Percentiles rank a stretch among this genome's conserved stretches.
Conservation (phyloP, 345 rosid genomes). For the Gossypium herbaceum region DNA sequence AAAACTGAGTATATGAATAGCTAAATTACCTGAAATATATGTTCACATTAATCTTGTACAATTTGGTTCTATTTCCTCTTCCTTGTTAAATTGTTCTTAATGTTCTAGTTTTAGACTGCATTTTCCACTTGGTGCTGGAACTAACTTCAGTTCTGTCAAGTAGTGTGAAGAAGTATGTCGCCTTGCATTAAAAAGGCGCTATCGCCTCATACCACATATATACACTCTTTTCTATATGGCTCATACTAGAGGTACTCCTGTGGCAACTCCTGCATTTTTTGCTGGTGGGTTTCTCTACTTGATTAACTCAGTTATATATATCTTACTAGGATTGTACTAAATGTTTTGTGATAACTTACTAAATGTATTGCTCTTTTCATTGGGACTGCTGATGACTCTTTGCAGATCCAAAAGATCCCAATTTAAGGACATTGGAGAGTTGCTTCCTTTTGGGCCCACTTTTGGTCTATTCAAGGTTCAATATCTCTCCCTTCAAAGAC, state of each 20-base stretch:
- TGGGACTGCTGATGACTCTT: not conserved
- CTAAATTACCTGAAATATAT: not conserved
- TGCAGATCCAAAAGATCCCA: slow-evolving; percentile 74
- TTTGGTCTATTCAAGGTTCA: slow-evolving; percentile 67
- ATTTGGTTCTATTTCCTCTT: slow-evolving; percentile 8
- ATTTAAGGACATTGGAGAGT: slow-evolving; percentile 62
- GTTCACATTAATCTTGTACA: not conserved
- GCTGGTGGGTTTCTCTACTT: slow-evolving; percentile 51
- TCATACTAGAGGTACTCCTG: slow-evolving; percentile 71
- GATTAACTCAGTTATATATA: not conserved
- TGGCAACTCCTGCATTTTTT: slow-evolving; percentile 76
- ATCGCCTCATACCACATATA: slow-evolving; percentile 73
- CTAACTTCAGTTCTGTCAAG: slow-evolving; percentile 18
- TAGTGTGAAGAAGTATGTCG: slow-evolving; percentile 96
- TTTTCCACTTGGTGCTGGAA: not conserved
- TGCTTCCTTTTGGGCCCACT: slow-evolving; percentile 84
- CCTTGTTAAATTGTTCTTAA: not conserved
- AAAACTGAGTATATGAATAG: not conserved
- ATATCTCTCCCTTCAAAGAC: slow-evolving; percentile 20
- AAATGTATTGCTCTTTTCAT: not conserved
- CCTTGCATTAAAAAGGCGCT: slow-evolving; percentile 83
- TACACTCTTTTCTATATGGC: slow-evolving; percentile 82
- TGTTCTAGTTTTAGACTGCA: not conserved
- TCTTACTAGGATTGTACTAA: not conserved
- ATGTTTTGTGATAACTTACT: slow-evolving; percentile 1